Evolutionary conservation across 805 yeast species (phyloP).

Genomic region (Sugiyamaella boreocaroliniensis): DNA sequence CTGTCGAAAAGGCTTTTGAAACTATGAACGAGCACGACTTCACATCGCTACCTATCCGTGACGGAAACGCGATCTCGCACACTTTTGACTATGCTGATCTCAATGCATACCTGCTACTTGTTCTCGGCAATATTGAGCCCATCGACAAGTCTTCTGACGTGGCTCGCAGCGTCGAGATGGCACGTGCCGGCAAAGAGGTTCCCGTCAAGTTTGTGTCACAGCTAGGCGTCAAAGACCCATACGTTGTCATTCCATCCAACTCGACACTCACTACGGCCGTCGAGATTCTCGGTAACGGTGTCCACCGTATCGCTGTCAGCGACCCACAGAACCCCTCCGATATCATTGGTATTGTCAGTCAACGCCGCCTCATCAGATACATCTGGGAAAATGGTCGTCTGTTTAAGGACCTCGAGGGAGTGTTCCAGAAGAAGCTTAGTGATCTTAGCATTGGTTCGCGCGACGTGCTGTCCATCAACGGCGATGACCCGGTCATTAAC

Average conservation of each 20-base stretch:
- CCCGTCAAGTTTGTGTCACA: constrained; percentile 85
- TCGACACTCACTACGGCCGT: constrained; percentile 61
- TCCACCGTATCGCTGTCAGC: constrained; percentile 84
- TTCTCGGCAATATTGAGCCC: constrained; percentile 59
- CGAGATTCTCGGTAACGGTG: constrained; percentile 89
- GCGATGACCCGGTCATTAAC: constrained; percentile 80
- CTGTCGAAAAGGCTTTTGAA: constrained; percentile 87
- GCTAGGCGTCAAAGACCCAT: constrained; percentile 82
- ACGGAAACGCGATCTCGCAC: constrained; percentile 27
- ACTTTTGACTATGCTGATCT: constrained; percentile 91
- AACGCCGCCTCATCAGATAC: constrained; percentile 76
- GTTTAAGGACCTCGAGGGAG: constrained; percentile 72
- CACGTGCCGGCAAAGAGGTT: constrained; percentile 82
- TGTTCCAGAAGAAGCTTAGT: constrained; percentile 59
- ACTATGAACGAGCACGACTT: constrained; percentile 62
- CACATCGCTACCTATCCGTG: constrained; percentile 74
- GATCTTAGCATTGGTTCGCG: constrained; percentile 69
- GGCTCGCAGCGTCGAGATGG: constrained; percentile 44
- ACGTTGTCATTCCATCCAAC: constrained; percentile 63
- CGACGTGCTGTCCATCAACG: constrained; percentile 72
- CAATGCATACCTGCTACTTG: constrained; percentile 76
- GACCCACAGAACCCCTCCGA: constrained; percentile 42
- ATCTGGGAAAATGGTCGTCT: constrained; percentile 90
- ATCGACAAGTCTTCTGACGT: constrained; percentile 18
- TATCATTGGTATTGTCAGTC: constrained; percentile 81